Percentiles rank a stretch among this genome's conserved stretches.
Conservation (phyloP, 2,329 filamentous ascomycete species). For the Phialophora tarda region DNA sequence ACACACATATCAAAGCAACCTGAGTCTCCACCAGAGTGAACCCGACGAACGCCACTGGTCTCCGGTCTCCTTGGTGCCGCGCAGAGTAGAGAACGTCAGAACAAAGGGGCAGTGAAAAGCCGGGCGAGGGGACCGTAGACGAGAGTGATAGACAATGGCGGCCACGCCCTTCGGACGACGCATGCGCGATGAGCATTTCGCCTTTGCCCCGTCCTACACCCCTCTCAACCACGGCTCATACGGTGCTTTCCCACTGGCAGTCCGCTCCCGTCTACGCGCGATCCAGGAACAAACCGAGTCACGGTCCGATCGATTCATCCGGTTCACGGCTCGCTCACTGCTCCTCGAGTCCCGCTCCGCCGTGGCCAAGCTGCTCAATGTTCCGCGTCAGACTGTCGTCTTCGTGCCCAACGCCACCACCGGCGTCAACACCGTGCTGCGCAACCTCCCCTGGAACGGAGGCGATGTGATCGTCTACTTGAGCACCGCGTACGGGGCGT, state of each 20-base stretch:
- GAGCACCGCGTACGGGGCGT: constrained; percentile 75
- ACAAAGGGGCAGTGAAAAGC: background rate
- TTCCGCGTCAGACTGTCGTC: constrained; percentile 68
- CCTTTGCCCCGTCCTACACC: constrained; percentile 66
- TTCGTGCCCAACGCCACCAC: constrained; percentile 78
- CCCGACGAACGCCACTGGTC: background rate
- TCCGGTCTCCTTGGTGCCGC: background rate
- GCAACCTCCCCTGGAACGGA: constrained; percentile 67
- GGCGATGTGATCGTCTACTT: constrained; percentile 59
- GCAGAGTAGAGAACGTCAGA: background rate
- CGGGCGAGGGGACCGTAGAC: background rate
- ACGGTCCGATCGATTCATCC: constrained; percentile 75
- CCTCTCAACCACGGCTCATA: constrained; percentile 86
- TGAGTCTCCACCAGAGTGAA: background rate
- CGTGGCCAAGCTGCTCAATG: constrained; percentile 69
- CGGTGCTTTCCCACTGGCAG: constrained; percentile 69
- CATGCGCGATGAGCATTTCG: constrained; percentile 58
- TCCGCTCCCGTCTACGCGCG: constrained; percentile 64
- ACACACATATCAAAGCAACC: background rate
- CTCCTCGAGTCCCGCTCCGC: constrained; percentile 69
- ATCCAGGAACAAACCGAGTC: constrained; percentile 71
- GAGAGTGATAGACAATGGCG: background rate
- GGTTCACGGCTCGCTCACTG: constrained; percentile 65
- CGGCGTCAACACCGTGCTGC: constrained; percentile 76
- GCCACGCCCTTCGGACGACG: background rate